Conservation (phyloP, 768 basidiomycete species). For the Coprinopsis cinerea region DNA sequence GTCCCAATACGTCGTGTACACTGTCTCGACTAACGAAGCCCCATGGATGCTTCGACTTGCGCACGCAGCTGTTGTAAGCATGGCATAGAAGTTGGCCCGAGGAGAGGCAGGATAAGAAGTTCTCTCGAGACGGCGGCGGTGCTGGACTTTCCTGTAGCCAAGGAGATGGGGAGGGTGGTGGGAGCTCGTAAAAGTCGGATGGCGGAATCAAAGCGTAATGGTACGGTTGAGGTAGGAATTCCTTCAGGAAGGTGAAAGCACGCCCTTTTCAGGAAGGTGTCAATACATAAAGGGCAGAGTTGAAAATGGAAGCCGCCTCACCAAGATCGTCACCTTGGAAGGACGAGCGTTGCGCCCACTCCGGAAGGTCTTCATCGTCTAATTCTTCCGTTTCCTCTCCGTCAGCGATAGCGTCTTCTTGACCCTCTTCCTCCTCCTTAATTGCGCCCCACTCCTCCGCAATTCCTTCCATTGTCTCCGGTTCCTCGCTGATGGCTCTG, state of each 20-base stretch:
- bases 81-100: constrained; percentile 78
- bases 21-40: constrained; percentile 75
- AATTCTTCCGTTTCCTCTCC: constrained; percentile 37
- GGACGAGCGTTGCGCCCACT: constrained; percentile 62
- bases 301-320: constrained; percentile 26
- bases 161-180: constrained; percentile 18
- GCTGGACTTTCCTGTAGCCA: constrained; percentile 13
- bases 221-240: constrained; percentile 57
- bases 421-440: constrained; percentile 26
- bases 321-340: constrained; percentile 57
- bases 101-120: constrained; percentile 50
- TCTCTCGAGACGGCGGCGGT: neutral
- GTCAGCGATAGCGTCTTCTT: constrained; percentile 37
- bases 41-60: constrained; percentile 80
- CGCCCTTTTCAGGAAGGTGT: constrained; percentile 42
- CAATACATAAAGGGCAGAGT: neutral
- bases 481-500: constrained; percentile 46
- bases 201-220: constrained; percentile 31
- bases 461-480: constrained; percentile 45
- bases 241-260: constrained; percentile 51
- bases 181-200: constrained; percentile 11
- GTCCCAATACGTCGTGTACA: constrained; percentile 71
- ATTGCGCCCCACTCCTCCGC: constrained; percentile 17
- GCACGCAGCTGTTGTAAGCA: constrained; percentile 76
- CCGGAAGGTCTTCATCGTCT: constrained; percentile 69